Base-by-base conservation (phyloP, 768 basidiomycete species). In the Suillus subluteus region DNA sequence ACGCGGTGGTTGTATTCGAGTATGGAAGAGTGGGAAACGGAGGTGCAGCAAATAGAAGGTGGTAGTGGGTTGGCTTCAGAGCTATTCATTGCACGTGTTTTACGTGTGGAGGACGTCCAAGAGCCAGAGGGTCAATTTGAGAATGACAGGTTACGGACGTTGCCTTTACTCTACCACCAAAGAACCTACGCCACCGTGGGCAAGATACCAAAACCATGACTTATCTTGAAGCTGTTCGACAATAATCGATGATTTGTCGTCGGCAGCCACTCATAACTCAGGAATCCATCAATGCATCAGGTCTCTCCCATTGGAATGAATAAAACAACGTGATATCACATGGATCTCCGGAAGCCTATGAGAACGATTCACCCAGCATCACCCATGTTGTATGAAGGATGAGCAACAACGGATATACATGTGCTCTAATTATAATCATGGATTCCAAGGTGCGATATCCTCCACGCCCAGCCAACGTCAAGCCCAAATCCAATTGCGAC, bases 71-170 rank as follows among this genome's bases (percentile, higher is more conserved):
- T 80, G 62, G 81, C 74, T 71, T 91, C 89, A 46, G 90, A 95
- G 80, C 78, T 96, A 50, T 95, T 94, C 77, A 87, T 96, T 68
- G 94, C 92, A 16, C 80, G 83, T n/a, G 94, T 96, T 13, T 77
- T 87, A 38, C 78, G 87, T 35, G 89, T 95, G 52, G 82, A 85
- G 67, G 82, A 83, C 69, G 77, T 77, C 0, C 71, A 76, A 43
- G 63, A 71, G 55, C 50, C 63, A 9, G 71, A 68, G 50, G 74
- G 72, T 54, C 75, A 67, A 21, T 64, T 68, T 8, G 67, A 69
- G 44, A 65, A 67, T 54, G 68, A 69, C 16, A 59, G 8, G 11
- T 55, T 74, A 62, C 75, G 79, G 74, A 81, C 77, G 61, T 73
- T 84, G 44, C 91, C 91, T 3, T 77, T 92, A 66, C 74, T 92